These are phyloP conservation scores for Malus hybrid DNA, from an alignment of 331 rosid species.

Conservation along the genomic window DNA sequence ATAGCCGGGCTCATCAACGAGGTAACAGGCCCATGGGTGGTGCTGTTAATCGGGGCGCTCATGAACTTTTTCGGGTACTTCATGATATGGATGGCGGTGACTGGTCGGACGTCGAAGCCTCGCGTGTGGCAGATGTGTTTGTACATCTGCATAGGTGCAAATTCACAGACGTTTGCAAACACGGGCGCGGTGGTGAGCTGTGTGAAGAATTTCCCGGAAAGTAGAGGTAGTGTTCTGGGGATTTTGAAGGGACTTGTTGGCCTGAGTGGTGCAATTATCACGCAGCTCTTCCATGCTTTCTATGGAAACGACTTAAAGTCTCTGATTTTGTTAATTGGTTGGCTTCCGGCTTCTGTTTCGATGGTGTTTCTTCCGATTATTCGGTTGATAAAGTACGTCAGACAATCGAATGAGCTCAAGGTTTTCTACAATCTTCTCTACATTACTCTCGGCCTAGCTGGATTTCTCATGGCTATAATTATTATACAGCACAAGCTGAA, in stretches of 20 bases:
- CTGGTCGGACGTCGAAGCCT: slow-evolving; percentile 36
- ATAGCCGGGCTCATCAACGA: slow-evolving; percentile 58
- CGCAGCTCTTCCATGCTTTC: slow-evolving; percentile 56
- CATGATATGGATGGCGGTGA: slow-evolving; percentile 74
- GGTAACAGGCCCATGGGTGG: slow-evolving; percentile 56
- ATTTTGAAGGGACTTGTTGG: slow-evolving; percentile 78
- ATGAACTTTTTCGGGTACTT: slow-evolving; percentile 77
- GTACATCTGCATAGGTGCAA: slow-evolving; percentile 67
- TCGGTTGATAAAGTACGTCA: slow-evolving; percentile 25
- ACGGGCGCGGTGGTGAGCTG: slow-evolving; percentile 62
- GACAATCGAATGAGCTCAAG: slow-evolving; percentile 35
- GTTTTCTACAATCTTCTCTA: slow-evolving; percentile 63
- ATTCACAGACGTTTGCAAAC: slow-evolving; percentile 66
- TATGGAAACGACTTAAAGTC: slow-evolving; percentile 43
- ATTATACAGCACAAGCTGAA: slow-evolving; percentile 37
- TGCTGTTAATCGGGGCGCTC: slow-evolving; percentile 41
- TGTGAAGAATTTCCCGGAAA: slow-evolving; percentile 66
- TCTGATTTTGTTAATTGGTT: slow-evolving; percentile 65
- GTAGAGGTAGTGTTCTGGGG: slow-evolving; percentile 68
- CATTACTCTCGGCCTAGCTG: slow-evolving; percentile 64
- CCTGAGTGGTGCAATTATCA: slow-evolving; percentile 70
- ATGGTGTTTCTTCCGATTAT: slow-evolving; percentile 48
- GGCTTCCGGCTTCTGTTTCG: slow-evolving; percentile 69
- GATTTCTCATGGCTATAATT: slow-evolving; percentile 65
- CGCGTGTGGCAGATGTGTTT: slow-evolving; percentile 67